Base-by-base conservation (phyloP, 2,329 filamentous ascomycete genomes). In the Parastagonospora avenae region DNA sequence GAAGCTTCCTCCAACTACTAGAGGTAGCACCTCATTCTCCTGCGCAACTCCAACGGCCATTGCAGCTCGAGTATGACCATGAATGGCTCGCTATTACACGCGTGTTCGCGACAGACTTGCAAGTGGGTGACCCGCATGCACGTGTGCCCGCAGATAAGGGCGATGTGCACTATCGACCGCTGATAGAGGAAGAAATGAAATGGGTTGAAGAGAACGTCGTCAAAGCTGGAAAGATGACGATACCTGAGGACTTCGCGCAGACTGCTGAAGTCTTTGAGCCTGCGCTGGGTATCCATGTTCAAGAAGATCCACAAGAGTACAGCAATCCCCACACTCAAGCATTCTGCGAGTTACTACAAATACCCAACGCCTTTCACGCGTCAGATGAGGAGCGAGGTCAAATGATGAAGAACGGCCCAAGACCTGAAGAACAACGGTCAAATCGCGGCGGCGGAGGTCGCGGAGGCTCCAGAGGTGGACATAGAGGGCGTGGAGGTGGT, bases 71-170 rank as follows among this genome's bases (percentile, higher is more conserved):
- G 41, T 97, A 99, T 70, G 94, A 99, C 72, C 85, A 87, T 9
- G 94, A 99, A 76, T 99, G 93, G 93, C 85, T 99, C 7, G 89
- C 94, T 36, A 97, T 99, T 57, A 92, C 88, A 10, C 89, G 93
- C 36, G 88, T 86, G 7, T 95, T 97, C 67, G 85, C 89, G 35
- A 63, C 79, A 2, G 80, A 85, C 35, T 64, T 79, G 37, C 65
- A 73, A 28, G 79, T 94, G 2, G 74, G 77, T 1, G 89, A 90
- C 50, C 79, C 79, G 4, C 68, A 75, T 7, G 80, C 82, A 1
- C 72, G 74, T 33, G 74, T 82, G 0, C 80, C 88, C 0, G 71
- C 76, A 1, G 81, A 95, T 65, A 77, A 84, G 24, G 89, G 90
- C 15, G 85, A 95, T 70, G 82, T 79, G 2, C 75, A 82, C 43